Evolutionary conservation across 2,329 filamentous ascomycete genomes (phyloP), one percentile per base, ranked within the genome.

Genomic region (Xylaria sp.): DNA sequence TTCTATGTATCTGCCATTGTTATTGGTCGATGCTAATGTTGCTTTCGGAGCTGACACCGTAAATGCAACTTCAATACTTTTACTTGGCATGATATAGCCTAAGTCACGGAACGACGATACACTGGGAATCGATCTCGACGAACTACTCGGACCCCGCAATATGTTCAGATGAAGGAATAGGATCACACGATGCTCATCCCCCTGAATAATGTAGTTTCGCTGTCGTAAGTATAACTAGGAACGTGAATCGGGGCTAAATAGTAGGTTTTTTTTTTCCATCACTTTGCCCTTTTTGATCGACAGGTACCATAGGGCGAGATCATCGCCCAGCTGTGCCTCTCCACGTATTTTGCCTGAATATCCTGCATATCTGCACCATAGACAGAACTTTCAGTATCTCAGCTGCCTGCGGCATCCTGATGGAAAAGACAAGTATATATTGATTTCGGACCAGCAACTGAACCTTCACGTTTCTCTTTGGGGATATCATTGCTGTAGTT

Each of bases 301-400:
- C 63, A 70, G 48, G 68, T 23, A 55, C 67, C 28, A 58, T 39
- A 70, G 39, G 64, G 64, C 64, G 64, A 59, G 48, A 58, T 61
- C 58, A 12, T 56, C 64, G n/a, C 18, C 59, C 64, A 10, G 55
- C 50, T 63, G n/a, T 57, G 54, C 59, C 39, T 48, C 48, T 18
- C 7, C 50, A 44, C 18, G 20, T 39, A 70, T 70, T 70, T 60
- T 70, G 68, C 68, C 68, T 70, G 68, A 70, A 70, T 70, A 63
- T 37, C 41, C n/a, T 64, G 59, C 59, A 66, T 64, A 44, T 13
- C 59, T 70, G 25, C 51, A 64, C 41, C 13, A 50, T 25, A 18
- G 32, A 55, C 46, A 51, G 39, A 8, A 60, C 59, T n/a, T 41
- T 37, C 44, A 56, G 15, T 52, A 46, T 6, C 15, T 41, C 54